A percentile compares a stretch with the other conserved stretches of the same genome.
phyloP scores from a whole-genome alignment of 176 grass and related monocot genomes.

The Typha latifolia region DNA sequence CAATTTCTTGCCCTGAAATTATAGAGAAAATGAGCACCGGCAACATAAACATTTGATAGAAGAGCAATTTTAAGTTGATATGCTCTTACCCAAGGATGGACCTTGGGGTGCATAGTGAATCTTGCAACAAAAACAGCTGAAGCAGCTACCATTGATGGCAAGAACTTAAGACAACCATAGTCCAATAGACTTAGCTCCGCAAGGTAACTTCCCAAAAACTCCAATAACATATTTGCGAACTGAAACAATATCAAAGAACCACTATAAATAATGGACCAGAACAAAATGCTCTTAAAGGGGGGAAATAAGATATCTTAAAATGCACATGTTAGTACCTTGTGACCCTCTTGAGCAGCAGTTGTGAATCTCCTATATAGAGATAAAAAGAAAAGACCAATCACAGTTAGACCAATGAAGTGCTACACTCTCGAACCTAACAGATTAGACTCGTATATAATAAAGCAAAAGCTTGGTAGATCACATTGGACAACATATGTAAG shows the following conservation, averaged over 20 bases:
- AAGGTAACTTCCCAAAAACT: constrained; percentile 7
- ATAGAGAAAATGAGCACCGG: background rate
- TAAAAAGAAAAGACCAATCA: background rate
- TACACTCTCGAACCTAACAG: background rate
- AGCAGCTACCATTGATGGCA: constrained; percentile 7
- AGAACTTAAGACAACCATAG: constrained; percentile 4
- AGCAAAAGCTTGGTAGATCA: background rate
- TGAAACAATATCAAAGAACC: background rate
- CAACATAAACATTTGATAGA: background rate
- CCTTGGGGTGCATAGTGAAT: constrained; percentile 1
- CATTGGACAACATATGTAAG: background rate
- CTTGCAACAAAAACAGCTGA: constrained; percentile 7
- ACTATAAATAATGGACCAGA: background rate
- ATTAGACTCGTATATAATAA: background rate
- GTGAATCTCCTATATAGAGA: background rate
- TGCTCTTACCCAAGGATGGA: constrained; percentile 6
- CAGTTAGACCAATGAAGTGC: background rate
- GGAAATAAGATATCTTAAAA: background rate
- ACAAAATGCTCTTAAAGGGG: background rate
- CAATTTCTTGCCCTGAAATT: background rate
- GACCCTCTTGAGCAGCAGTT: background rate
- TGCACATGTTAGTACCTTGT: background rate
- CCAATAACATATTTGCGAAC: background rate
- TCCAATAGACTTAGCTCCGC: constrained; percentile 10
- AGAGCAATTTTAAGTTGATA: background rate